A percentile compares a stretch with the other conserved stretches of the same genome.
phyloP scores from a whole-genome alignment of 1,284 basidiomycete species.

The Naganishia liquefaciens region DNA sequence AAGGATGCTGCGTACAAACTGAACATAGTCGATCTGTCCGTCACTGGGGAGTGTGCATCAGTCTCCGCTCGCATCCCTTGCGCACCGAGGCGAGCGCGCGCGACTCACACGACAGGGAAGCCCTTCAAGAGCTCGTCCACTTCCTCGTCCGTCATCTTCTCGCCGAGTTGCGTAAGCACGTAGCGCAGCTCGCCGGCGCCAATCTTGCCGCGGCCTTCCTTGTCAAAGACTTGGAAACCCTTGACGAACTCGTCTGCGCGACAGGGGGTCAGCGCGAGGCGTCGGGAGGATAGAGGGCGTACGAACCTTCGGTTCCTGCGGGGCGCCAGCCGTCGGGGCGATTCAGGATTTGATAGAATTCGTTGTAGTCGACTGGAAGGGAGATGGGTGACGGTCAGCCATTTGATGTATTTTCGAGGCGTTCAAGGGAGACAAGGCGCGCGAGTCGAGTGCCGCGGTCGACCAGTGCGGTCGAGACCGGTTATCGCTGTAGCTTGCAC shows the following conservation, averaged over 20 bases:
- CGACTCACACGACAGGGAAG: constrained; percentile 48
- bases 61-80: neutral
- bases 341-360: constrained; percentile 88
- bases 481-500: too few relatives aligned
- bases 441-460: too few relatives aligned
- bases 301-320: constrained; percentile 81
- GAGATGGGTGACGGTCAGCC: neutral
- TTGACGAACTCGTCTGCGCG: constrained; percentile 94
- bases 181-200: constrained; percentile 89
- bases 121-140: constrained; percentile 97
- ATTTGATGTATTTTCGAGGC: too few relatives aligned
- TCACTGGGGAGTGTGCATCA: constrained; percentile 62
- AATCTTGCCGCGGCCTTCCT: constrained; percentile 95
- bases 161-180: constrained; percentile 90
- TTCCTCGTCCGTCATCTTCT: constrained; percentile 97
- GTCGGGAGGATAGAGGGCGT: constrained; percentile 2
- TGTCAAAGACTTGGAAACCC: constrained; percentile 99
- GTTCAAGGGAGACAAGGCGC: too few relatives aligned
- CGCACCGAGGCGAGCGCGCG: too few relatives aligned
- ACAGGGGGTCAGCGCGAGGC: neutral
- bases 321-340: constrained; percentile 96
- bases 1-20: constrained; percentile 88
- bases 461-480: too few relatives aligned
- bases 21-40: constrained; percentile 96
- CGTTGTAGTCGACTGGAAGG: constrained; percentile 79